These are phyloP conservation scores for Borovskyia barvae DNA, from an alignment of 208 protist genomes.

Conservation along the genomic window DNA sequence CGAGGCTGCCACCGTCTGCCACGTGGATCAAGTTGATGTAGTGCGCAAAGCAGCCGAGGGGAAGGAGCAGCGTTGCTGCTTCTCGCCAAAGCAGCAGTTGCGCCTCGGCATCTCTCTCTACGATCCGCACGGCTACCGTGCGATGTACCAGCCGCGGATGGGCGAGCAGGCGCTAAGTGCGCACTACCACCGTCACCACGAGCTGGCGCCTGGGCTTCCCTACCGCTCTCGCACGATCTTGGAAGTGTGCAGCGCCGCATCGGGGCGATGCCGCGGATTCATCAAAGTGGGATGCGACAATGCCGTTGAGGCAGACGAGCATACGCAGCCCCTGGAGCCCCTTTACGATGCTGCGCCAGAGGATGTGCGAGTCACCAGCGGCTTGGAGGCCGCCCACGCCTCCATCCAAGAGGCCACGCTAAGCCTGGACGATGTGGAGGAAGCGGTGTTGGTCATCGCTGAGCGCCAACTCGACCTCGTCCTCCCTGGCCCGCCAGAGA, in stretches of 20 bases:
- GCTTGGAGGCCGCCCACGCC: too few species aligned
- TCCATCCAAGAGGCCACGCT: too few species aligned
- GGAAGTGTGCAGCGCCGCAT: neutral
- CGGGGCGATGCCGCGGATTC: neutral
- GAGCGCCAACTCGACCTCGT: conserved; percentile 2
- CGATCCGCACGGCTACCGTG: conserved; percentile 10
- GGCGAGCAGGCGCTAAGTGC: too few species aligned
- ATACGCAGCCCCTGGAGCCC: too few species aligned
- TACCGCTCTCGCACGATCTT: conserved; percentile 2
- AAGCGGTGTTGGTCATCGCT: conserved; percentile 5
- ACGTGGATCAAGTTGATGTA: too few species aligned
- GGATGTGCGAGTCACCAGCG: too few species aligned
- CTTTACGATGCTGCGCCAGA: neutral
- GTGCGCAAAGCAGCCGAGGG: neutral
- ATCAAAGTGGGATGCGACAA: too few species aligned
- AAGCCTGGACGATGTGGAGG: conserved; percentile 6
- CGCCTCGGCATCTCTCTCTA: conserved; percentile 2
- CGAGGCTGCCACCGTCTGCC: neutral
- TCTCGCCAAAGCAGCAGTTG: neutral
- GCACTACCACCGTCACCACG: too few species aligned
- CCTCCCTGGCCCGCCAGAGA: too few species aligned
- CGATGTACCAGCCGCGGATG: too few species aligned
- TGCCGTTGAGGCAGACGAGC: neutral
- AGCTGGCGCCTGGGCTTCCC: conserved; percentile 5
- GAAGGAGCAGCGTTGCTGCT: neutral